These are phyloP conservation scores for Lipomyces sp. DNA, from an alignment of 805 yeast genomes.

Conservation along the genomic window DNA sequence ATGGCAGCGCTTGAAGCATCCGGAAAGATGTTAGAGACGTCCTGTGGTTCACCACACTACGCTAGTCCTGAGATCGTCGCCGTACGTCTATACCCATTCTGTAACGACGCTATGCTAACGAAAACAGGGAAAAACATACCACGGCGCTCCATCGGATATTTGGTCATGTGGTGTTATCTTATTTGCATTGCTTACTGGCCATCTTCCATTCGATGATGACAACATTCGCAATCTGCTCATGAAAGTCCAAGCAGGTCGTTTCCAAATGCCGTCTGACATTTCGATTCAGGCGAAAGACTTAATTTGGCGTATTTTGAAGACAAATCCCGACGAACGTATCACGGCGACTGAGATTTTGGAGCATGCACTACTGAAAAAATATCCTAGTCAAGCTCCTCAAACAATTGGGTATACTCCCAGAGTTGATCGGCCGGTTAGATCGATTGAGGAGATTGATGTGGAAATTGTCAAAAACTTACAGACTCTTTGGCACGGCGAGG, in stretches of 20 bases:
- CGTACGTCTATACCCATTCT: slow-evolving; percentile 10
- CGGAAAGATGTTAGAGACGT: slow-evolving; percentile 85
- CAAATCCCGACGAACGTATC: slow-evolving; percentile 80
- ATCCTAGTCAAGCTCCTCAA: slow-evolving; percentile 45
- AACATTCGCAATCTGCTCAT: slow-evolving; percentile 82
- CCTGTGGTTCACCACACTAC: slow-evolving; percentile 98
- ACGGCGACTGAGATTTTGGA: slow-evolving; percentile 72
- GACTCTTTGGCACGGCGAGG: slow-evolving; percentile 81
- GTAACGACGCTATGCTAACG: neutral
- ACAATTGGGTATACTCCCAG: slow-evolving; percentile 33
- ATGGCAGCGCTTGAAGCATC: slow-evolving; percentile 94
- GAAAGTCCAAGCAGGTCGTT: slow-evolving; percentile 90
- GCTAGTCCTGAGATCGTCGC: slow-evolving; percentile 98
- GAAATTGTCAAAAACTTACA: slow-evolving; percentile 77
- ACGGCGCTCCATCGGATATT: slow-evolving; percentile 95
- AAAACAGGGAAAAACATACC: slow-evolving; percentile 77
- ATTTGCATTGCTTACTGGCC: slow-evolving; percentile 92
- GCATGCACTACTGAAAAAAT: slow-evolving; percentile 83
- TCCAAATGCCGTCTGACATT: slow-evolving; percentile 77
- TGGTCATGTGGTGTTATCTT: slow-evolving; percentile 94
- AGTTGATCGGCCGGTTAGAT: slow-evolving; percentile 45
- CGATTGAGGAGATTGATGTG: slow-evolving; percentile 62
- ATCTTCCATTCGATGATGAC: slow-evolving; percentile 95
- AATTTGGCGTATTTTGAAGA: slow-evolving; percentile 76
- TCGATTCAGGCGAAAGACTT: slow-evolving; percentile 87